phyloP scores from a whole-genome alignment of 2,329 filamentous ascomycete genomes.

The Capronia epimyces region DNA sequence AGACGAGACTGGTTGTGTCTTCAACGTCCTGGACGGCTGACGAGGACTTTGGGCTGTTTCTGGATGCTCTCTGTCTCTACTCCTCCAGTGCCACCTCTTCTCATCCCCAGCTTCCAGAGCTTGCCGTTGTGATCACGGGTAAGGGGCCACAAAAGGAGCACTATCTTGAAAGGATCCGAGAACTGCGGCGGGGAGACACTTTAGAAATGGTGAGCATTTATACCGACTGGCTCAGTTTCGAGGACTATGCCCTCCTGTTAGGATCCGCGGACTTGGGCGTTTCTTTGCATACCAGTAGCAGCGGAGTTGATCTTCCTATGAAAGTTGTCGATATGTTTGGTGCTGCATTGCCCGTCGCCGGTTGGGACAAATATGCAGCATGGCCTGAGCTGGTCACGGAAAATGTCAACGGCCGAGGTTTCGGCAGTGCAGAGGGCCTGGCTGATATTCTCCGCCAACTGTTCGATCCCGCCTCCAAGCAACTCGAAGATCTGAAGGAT shows the following conservation, averaged over 20 bases:
- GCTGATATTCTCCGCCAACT: conserved; percentile 58
- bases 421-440: conserved; percentile 65
- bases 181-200: conserved; percentile 56
- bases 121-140: conserved; percentile 90
- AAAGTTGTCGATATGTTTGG: conserved; percentile 99
- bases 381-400: conserved; percentile 89
- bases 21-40: conserved; percentile 97
- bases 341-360: conserved; percentile 80
- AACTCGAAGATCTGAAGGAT: conserved; percentile 57
- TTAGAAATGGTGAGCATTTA: conserved; percentile 65
- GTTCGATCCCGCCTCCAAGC: conserved; percentile 50
- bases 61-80: conserved; percentile 74
- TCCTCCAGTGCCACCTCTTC: conserved; percentile 49
- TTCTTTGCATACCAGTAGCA: conserved; percentile 86
- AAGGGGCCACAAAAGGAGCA: conserved; percentile 78
- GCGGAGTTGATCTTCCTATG: conserved; percentile 94
- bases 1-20: conserved; percentile 70
- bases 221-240: conserved; percentile 78
- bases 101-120: conserved; percentile 50
- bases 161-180: conserved; percentile 62
- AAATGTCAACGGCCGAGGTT: conserved; percentile 78
- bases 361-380: conserved; percentile 79
- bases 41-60: conserved; percentile 85
- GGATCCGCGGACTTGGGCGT: conserved; percentile 83
- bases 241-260: conserved; percentile 78